Evolutionary conservation across 345 rosid species (phyloP).

Genomic region (Isatis tinctoria): DNA sequence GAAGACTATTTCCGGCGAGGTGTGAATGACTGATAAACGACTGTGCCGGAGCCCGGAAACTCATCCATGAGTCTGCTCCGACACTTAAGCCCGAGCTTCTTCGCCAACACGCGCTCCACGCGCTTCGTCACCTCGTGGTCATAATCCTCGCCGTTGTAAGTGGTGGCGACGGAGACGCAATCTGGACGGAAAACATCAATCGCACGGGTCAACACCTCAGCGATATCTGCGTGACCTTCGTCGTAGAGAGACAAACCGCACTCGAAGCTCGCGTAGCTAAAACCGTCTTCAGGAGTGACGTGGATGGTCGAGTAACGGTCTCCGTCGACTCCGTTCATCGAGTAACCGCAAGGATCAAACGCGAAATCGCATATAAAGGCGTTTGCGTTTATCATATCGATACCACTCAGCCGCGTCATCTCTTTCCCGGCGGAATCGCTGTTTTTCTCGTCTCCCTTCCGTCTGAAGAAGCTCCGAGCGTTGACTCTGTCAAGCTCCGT

Average conservation of each 20-base stretch:
- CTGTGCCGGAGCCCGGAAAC: conserved; percentile 66
- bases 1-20: conserved; percentile 50
- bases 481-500: conserved; percentile 76
- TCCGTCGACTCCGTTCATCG: conserved; percentile 89
- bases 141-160: conserved; percentile 37
- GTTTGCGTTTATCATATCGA: conserved; percentile 53
- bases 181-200: conserved; percentile 77
- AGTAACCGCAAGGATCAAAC: conserved; percentile 97
- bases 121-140: conserved; percentile 55
- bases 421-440: conserved; percentile 66
- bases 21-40: conserved; percentile 79
- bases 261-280: conserved; percentile 94
- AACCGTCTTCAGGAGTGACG: conserved; percentile 96
- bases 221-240: conserved; percentile 42
- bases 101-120: conserved; percentile 56
- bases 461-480: conserved; percentile 56
- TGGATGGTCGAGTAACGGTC: conserved; percentile 97
- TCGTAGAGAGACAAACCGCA: conserved; percentile 57
- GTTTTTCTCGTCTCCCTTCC: conserved; percentile 36
- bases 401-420: conserved; percentile 79
- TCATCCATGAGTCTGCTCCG: conserved; percentile 65
- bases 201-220: conserved; percentile 51
- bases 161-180: conserved; percentile 62
- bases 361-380: conserved; percentile 82
- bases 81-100: conserved; percentile 71